Base-by-base conservation (phyloP, 768 basidiomycete genomes). In the Macrolepiota dolichaula region DNA sequence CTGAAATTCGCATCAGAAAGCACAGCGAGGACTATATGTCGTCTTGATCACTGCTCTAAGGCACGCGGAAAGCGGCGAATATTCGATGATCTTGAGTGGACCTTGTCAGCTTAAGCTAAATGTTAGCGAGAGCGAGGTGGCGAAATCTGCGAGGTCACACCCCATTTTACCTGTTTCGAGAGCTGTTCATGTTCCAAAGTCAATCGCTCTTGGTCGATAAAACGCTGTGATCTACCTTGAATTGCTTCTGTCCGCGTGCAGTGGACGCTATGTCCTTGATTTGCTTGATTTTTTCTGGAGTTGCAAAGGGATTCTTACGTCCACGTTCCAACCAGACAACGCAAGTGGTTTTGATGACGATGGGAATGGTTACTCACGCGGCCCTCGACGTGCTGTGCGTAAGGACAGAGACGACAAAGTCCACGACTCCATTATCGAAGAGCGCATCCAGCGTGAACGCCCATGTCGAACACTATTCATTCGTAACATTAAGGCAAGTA, bases 391-490 rank as follows among this genome's bases (percentile, higher is more conserved):
- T 60, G 78, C 77, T 58, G 67, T 78, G 51, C 87, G 88, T 66
- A 89, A 89, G 72, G 89, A 91, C 73, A 84, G 85, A 77, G 90
- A 93, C 74, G 92, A 92, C 78, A 92, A 94, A 76, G 85, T 91
- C 46, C 93, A 93, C 81, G 89, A 91, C 69, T 89, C 90, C 40
- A 88, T 94, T 64, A 95, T 96, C 77, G 93, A 94, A 81, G 92
- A 96, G 72, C 88, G 96, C 63, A 91, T 95, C 66, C 88, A 93
- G 72, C 87, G 91, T 65, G 96, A 99, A 79, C 82, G 94, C 66
- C 94, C 94, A 1, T 98, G 97, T 74, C 85, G 97, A 56, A 98
- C 95, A 2, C 77, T 99, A 36, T 99, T 99, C 71, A 95, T 98
- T 65, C 87, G 97, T 67, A 99, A 99, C 72, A 93, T 99, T 69